These are phyloP conservation scores for Venturia effusa DNA, from an alignment of 2,329 filamentous ascomycete species.

Conservation along the genomic window DNA sequence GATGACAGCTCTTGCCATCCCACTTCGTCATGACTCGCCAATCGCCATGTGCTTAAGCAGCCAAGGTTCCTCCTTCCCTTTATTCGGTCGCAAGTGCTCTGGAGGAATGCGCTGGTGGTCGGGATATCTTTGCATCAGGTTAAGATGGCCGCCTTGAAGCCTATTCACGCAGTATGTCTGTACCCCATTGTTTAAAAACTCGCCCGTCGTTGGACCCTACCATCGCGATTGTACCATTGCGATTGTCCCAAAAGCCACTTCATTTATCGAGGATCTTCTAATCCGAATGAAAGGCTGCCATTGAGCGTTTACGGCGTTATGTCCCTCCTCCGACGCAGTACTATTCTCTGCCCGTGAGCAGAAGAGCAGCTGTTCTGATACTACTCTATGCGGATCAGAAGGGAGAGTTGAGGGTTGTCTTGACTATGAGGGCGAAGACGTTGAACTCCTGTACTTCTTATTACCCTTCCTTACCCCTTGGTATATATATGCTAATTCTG, in stretches of 20 bases:
- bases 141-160: constrained; percentile 12
- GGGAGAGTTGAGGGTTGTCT: constrained; percentile 61
- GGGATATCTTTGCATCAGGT: background rate
- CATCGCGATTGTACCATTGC: no score
- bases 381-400: constrained; percentile 75
- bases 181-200: background rate
- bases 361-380: constrained; percentile 77
- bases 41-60: background rate
- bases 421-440: constrained; percentile 50
- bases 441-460: constrained; percentile 48
- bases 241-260: background rate
- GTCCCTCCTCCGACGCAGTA: constrained; percentile 47
- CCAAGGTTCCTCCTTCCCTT: background rate
- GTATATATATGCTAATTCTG: background rate
- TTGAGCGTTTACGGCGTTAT: constrained; percentile 46
- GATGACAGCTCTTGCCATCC: background rate
- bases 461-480: no score
- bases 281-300: constrained; percentile 26
- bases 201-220: no score
- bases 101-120: constrained; percentile 1
- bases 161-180: constrained; percentile 9
- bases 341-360: constrained; percentile 43
- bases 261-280: background rate
- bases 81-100: background rate
- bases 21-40: background rate